phyloP scores from a whole-genome alignment of 1,139 yeast genomes.

The Williopsis jadinii region DNA sequence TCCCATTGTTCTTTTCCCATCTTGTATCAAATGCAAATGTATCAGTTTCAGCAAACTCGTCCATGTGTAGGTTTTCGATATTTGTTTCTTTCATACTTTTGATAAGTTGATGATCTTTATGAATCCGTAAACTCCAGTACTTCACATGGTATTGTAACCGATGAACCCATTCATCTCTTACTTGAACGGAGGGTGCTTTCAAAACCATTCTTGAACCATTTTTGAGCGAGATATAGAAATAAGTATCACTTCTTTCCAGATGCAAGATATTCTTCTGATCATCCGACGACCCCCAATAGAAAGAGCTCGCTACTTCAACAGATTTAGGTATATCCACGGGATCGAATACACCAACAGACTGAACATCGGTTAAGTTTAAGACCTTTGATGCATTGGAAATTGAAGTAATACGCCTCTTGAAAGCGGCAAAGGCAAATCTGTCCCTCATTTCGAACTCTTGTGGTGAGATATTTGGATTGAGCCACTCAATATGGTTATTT shows the following conservation, averaged over 20 bases:
- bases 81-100: conserved; percentile 40
- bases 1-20: conserved; percentile 50
- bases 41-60: conserved; percentile 53
- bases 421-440: conserved; percentile 50
- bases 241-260: conserved; percentile 18
- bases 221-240: conserved; percentile 45
- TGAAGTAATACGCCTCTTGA: conserved; percentile 52
- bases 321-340: conserved; percentile 25
- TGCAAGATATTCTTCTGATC: neutral
- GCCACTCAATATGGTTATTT: conserved; percentile 55
- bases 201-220: conserved; percentile 44
- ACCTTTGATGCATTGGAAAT: conserved; percentile 54
- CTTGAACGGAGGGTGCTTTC: conserved; percentile 44
- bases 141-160: conserved; percentile 36
- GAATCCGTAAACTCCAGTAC: conserved; percentile 54
- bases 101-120: conserved; percentile 35
- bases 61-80: conserved; percentile 38
- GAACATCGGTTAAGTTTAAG: conserved; percentile 50
- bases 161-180: conserved; percentile 62
- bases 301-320: conserved; percentile 29
- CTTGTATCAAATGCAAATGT: conserved; percentile 30
- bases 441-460: conserved; percentile 47
- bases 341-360: conserved; percentile 27
- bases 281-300: conserved; percentile 36
- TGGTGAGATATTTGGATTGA: conserved; percentile 29